phyloP scores from a whole-genome alignment of 73 alveolate genomes.

The Stentor roeselii region DNA sequence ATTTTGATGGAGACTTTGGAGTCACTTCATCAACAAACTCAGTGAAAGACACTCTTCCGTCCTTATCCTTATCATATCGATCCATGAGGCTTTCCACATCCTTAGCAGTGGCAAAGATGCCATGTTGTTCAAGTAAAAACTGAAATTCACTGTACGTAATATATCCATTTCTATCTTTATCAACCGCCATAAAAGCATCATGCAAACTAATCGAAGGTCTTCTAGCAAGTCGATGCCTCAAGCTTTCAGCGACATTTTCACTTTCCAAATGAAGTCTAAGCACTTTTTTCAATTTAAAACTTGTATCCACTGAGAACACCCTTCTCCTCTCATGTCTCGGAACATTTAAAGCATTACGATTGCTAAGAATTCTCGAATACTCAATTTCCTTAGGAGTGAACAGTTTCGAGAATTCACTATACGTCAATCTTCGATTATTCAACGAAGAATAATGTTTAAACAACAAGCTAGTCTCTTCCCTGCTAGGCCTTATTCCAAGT shows the following conservation, averaged over 20 bases:
- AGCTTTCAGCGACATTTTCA: slow-evolving; percentile 33
- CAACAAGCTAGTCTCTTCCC: slow-evolving; percentile 42
- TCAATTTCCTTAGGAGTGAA: slow-evolving; percentile 35
- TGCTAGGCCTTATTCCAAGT: too few species aligned
- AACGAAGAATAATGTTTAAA: slow-evolving; percentile 35
- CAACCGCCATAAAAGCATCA: slow-evolving; percentile 45
- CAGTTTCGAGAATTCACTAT: slow-evolving; percentile 39
- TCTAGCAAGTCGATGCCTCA: slow-evolving; percentile 8
- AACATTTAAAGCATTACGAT: slow-evolving; percentile 11
- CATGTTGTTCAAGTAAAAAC: slow-evolving; percentile 32
- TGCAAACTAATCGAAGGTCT: slow-evolving; percentile 41
- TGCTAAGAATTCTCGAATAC: slow-evolving; percentile 9
- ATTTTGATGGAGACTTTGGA: slow-evolving; percentile 35
- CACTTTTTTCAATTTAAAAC: slow-evolving; percentile 29
- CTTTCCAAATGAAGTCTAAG: slow-evolving; percentile 14
- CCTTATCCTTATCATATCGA: slow-evolving; percentile 46
- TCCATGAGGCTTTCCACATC: slow-evolving; percentile 40
- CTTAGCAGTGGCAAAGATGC: slow-evolving; percentile 41
- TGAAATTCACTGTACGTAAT: slow-evolving; percentile 34
- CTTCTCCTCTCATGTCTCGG: slow-evolving; percentile 31
- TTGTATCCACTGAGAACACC: slow-evolving; percentile 13
- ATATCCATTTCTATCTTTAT: slow-evolving; percentile 32
- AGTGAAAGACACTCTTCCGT: slow-evolving; percentile 48
- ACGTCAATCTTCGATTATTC: slow-evolving; percentile 29
- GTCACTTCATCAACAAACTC: slow-evolving; percentile 37